Evolutionary conservation across 768 basidiomycete species (phyloP), one percentile per base, ranked within the genome.

Genomic region (Russula sp.): DNA sequence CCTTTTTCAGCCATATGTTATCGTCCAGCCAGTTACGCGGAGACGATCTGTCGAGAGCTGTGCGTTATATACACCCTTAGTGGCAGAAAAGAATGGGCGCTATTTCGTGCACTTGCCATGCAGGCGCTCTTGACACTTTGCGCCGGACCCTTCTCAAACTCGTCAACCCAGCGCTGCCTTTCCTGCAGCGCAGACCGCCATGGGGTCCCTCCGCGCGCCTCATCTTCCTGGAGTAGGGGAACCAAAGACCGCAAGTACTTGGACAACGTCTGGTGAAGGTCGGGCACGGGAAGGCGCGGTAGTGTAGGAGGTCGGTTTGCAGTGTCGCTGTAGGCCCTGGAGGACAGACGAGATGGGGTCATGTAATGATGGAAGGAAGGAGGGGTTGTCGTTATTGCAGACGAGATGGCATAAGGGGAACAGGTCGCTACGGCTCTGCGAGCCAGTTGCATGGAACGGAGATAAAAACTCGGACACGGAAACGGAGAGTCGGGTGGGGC

Each of bases 1-100:
- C 86, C 69, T 89, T 88, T 69, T 88, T 85, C 63, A 85, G 76
- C 96, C 95, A 98, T 69, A 96, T 87, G 61, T 90, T 93, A 73
- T 98, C 94, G 67, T 95, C 84, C 13, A 98, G 82, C 95, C 95
- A 98, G 72, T 96, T 97, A 73, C 87, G 79, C 0, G 93, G 92
- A 8, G 94, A 94, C 1, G 79, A 76, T 68, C 80, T 84, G 76
- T 96, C 94, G 57, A 97, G 81, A 34, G 90, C 93, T 87, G 51
- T 87, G 49, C 30, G 38, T 40, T 40, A 40, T 38, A 59, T n/a
- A 42, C 54, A 26, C n/a, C n/a, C 11, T 68, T 58, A 69, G 59
- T 49, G 4, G 22, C 5, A 44, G n/a, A 51, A 46, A 55, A 18
- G 59, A 56, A 44, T 59, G 14, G 67, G 64, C 63, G 6, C 55